Percentiles rank a stretch among this genome's conserved stretches.
Conservation (phyloP, 148 eudicot species). For the Bassia scoparia region DNA sequence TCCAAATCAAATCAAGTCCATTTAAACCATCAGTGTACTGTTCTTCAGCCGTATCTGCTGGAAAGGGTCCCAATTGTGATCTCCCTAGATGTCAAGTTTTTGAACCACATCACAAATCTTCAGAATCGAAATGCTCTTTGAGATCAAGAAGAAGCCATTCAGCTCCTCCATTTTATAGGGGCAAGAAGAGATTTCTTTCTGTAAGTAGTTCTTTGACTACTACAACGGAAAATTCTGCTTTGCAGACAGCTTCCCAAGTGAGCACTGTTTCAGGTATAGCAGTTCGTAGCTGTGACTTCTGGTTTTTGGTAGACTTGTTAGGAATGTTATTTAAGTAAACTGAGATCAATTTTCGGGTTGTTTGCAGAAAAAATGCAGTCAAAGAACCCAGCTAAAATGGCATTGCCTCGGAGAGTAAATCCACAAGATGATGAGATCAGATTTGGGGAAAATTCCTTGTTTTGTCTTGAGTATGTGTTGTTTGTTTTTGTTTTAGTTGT, state of each 20-base stretch:
- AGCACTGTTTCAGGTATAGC: constrained; percentile 30
- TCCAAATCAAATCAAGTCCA: constrained; percentile 15
- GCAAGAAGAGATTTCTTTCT: constrained; percentile 49
- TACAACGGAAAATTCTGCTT: constrained; percentile 27
- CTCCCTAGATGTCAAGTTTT: constrained; percentile 16
- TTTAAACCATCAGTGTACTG: constrained; percentile 16
- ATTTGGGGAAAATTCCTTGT: constrained; percentile 27
- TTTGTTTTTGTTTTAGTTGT: constrained; percentile 13
- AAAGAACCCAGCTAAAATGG: constrained; percentile 23
- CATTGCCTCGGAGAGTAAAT: constrained; percentile 23
- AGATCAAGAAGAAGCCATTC: constrained; percentile 68
- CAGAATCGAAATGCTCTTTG: constrained; percentile 31
- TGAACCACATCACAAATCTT: constrained; percentile 17
- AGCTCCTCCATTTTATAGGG: constrained; percentile 71
- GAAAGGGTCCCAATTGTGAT: constrained; percentile 21
- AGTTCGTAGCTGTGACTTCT: constrained; percentile 8
- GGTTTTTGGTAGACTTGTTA: background rate
- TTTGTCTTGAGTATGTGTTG: constrained; percentile 38
- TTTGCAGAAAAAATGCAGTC: constrained; percentile 41
- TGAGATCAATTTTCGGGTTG: constrained; percentile 8
- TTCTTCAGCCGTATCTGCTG: constrained; percentile 22
- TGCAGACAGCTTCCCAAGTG: constrained; percentile 14
- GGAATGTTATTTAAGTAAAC: constrained; percentile 4
- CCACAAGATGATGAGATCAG: constrained; percentile 27
- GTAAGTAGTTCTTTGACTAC: constrained; percentile 28